Evolutionary conservation across 2,329 filamentous ascomycete genomes (phyloP), one percentile per base, ranked within the genome.

Genomic region (Elsinoe necatrix): DNA sequence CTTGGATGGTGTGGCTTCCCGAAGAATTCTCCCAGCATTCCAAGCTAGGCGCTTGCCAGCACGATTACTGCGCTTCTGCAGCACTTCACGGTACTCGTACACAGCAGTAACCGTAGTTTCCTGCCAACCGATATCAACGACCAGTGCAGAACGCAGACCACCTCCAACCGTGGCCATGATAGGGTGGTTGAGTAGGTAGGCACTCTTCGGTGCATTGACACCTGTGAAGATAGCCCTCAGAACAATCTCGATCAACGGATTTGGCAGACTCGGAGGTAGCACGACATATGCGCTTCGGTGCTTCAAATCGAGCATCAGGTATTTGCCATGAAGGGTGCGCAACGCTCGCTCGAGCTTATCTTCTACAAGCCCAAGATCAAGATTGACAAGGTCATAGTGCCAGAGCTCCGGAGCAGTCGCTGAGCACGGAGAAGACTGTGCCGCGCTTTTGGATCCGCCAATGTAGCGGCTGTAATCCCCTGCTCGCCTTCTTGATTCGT

Each of bases 121-220:
- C 41, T 84, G 80, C 93, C 93, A 98, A 42, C 92, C 93, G 59
- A 98, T 79, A 66, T 98, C 90, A 35, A 98, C 77, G 0, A 97
- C 82, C 41, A 98, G 71, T 0, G 86, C 89, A n/a, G 88, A 89
- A 12, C 93, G 83, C 39, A 95, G 75, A 0, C 93, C 93, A 4
- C 91, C 90, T 6, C 86, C 86, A 2, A 91, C 80, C 5, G 86
- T 77, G 1, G 83, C 77, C 71, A 93, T 85, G 18, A 89, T 80
- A 0, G 92, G 82, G 0, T 82, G 80, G 1, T 90, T 89, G 65
- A 96, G 75, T 41, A 98, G 77, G 1, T 89, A 91, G 61, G 97
- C 80, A 20, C 82, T 85, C 0, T 91, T 87, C 11, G 89, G 81
- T 62, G 91, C 87, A 62, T 91, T 87, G 39, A 45, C 29, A 20